Evolutionary conservation across 2,329 filamentous ascomycete species (phyloP).

Genomic region (Nakataea oryzae): DNA sequence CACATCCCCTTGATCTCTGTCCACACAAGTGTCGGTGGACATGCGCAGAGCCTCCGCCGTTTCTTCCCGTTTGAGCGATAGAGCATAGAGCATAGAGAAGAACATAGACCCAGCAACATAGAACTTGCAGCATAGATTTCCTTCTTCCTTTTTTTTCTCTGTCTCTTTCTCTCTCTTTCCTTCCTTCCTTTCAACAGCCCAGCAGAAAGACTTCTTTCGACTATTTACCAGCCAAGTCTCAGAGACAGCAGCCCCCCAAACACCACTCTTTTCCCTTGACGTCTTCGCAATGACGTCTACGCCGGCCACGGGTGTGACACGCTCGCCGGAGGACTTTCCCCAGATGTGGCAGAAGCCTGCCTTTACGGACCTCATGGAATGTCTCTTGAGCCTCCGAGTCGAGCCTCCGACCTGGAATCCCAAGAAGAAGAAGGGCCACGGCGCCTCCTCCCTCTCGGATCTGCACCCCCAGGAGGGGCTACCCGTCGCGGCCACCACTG

Average conservation of each 20-base stretch:
- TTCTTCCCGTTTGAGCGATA: background rate
- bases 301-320: background rate
- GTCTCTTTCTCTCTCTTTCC: background rate
- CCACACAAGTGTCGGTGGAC: background rate
- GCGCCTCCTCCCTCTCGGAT: background rate
- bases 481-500: background rate
- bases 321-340: constrained; percentile 53
- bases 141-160: background rate
- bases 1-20: background rate
- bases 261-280: background rate
- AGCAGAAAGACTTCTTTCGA: background rate
- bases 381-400: constrained; percentile 56
- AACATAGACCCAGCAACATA: too few species aligned
- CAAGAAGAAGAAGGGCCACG: constrained; percentile 14
- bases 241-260: background rate
- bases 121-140: background rate
- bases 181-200: background rate
- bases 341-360: constrained; percentile 70
- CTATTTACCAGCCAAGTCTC: background rate
- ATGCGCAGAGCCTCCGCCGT: background rate
- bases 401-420: constrained; percentile 60
- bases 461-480: background rate
- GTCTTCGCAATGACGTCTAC: background rate
- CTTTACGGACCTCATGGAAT: constrained; percentile 49
- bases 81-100: background rate